Conservation (phyloP, 1,139 yeast species). For the Lodderomyces margitis region DNA sequence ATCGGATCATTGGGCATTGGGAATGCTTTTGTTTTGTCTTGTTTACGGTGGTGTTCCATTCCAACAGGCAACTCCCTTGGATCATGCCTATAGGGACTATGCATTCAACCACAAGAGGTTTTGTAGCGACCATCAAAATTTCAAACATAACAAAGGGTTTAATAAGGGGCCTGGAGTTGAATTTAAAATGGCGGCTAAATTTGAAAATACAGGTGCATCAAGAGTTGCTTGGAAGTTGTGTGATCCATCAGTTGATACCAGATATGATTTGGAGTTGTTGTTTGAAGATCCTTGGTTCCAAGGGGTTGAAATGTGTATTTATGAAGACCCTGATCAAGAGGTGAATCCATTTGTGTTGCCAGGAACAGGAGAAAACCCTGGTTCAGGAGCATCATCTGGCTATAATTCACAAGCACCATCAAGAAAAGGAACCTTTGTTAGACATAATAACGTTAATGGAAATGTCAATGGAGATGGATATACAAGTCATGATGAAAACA, state of each 20-base stretch:
- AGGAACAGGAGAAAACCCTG: constrained; percentile 18
- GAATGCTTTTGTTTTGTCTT: constrained; percentile 61
- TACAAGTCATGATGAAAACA: constrained; percentile 15
- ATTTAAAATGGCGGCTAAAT: constrained; percentile 60
- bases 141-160: constrained; percentile 42
- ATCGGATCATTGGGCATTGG: constrained; percentile 74
- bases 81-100: constrained; percentile 58
- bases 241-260: constrained; percentile 54
- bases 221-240: constrained; percentile 75
- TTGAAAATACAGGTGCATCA: constrained; percentile 57
- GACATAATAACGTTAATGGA: background rate
- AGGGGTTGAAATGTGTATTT: constrained; percentile 57
- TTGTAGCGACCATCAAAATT: constrained; percentile 49
- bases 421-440: constrained; percentile 30
- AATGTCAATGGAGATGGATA: constrained; percentile 2
- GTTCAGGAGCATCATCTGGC: constrained; percentile 20
- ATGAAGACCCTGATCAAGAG: constrained; percentile 51
- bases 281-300: constrained; percentile 67
- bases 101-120: constrained; percentile 52
- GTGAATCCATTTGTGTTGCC: constrained; percentile 39
- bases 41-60: constrained; percentile 64
- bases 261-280: constrained; percentile 55
- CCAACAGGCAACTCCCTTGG: constrained; percentile 47
- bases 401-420: constrained; percentile 34
- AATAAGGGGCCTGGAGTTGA: constrained; percentile 66